Evolutionary conservation across 768 basidiomycete genomes (phyloP).

Genomic region (Tephrocybe rancida): DNA sequence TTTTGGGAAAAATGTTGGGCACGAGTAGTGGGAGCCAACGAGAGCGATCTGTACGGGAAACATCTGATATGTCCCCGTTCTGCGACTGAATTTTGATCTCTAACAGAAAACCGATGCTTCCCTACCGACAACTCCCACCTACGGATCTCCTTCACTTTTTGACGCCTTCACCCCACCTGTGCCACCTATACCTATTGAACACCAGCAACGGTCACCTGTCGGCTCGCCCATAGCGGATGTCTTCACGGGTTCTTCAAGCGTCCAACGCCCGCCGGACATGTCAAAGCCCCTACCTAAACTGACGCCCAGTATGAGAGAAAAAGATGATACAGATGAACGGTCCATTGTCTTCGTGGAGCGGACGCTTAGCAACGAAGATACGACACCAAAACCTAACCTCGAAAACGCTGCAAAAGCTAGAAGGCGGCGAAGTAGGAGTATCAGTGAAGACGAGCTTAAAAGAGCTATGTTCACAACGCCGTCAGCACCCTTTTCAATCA

Average conservation of each 20-base stretch:
- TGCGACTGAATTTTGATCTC: slow-evolving; percentile 17
- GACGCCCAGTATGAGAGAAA: slow-evolving; percentile 34
- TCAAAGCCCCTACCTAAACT: slow-evolving; percentile 73
- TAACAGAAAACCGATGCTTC: slow-evolving; percentile 58
- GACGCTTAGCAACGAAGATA: slow-evolving; percentile 33
- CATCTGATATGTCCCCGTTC: slow-evolving; percentile 27
- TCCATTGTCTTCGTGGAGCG: slow-evolving; percentile 63
- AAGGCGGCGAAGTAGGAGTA: slow-evolving; percentile 75
- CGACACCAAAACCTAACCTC: slow-evolving; percentile 18
- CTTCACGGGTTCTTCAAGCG: slow-evolving; percentile 33
- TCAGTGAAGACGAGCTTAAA: slow-evolving; percentile 64
- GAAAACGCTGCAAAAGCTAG: slow-evolving; percentile 26
- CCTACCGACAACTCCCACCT: slow-evolving; percentile 28
- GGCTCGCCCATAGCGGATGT: slow-evolving; percentile 55
- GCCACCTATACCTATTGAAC: slow-evolving; percentile 50
- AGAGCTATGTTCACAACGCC: slow-evolving; percentile 38
- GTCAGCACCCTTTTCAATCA: slow-evolving; percentile 37
- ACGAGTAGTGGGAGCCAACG: slow-evolving; percentile 37
- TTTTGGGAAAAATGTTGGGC: slow-evolving; percentile 80
- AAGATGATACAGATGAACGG: slow-evolving; percentile 50
- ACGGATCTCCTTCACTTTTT: slow-evolving; percentile 43
- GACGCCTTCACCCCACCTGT: slow-evolving; percentile 53
- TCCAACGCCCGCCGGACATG: slow-evolving; percentile 34
- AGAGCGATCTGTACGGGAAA: slow-evolving; percentile 53
- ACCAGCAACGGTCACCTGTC: slow-evolving; percentile 34